Evolutionary conservation across 441 rosid genomes (phyloP), one percentile per base, ranked within the genome.

Genomic region (Metrosideros polymorpha): DNA sequence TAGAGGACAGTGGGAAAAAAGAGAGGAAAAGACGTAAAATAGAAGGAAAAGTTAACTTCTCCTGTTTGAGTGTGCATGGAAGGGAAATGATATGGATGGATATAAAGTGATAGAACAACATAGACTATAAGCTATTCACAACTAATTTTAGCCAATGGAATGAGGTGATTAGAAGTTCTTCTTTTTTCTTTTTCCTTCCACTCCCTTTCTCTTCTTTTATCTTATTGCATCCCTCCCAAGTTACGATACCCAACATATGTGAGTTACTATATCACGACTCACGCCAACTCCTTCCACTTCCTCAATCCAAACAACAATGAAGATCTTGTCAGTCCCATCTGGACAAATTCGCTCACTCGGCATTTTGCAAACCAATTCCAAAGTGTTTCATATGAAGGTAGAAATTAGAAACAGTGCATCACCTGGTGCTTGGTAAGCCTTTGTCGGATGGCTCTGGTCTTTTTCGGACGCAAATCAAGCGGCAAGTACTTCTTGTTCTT

Each of bases 381-480:
- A 52, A 45, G 84, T 50, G 25, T 12, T 50, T 30, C 42, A 29
- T 9, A 25, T 51, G 24, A 10, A 27, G 12, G 12, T 5, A 27
- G 4, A 50, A 56, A 39, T 14, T 22, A 61, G 0, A 17, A 47
- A 14, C 47, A 35, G n/a, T 27, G 27, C 15, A 82, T 45, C 53
- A 95, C 99, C 99, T 96, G 98, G 66, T 95, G 95, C 91, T 94
- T 97, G 76, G 99, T 95, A 56, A 98, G 98, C 86, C 96, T 94
- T 86, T 99, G 90, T 32, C 98, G 92, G 82, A 97, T 97, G 17
- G 99, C 98, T 59, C 99, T 90, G 82, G 99, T 97, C 90, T 96
- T 98, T 96, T 98, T 98, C 84, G 98, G 98, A 86, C 99, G 99
- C 50, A 98, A 93, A 91, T 98, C 99, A 43, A 98, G 98, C 10